Evolutionary conservation across 805 yeast species (phyloP).

Genomic region (Schwanniomyces sp.): DNA sequence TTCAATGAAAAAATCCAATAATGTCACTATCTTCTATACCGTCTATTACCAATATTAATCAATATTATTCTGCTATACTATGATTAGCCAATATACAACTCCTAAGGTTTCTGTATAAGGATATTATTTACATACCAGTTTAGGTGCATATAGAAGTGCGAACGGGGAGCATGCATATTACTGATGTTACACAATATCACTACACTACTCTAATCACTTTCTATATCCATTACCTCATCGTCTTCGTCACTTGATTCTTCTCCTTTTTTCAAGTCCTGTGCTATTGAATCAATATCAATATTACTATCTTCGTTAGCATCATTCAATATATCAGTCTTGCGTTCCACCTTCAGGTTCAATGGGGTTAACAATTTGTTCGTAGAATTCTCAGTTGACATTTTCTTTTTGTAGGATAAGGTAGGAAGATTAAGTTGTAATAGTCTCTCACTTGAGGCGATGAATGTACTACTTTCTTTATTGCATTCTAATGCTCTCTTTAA

Average conservation of each 20-base stretch:
- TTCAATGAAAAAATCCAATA: not conserved
- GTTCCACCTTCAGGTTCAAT: constrained; percentile 15
- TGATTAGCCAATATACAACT: not conserved
- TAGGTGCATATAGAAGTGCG: not conserved
- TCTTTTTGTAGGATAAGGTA: constrained; percentile 21
- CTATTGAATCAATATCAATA: constrained; percentile 33
- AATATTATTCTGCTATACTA: not conserved
- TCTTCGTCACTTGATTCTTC: constrained; percentile 53
- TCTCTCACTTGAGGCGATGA: constrained; percentile 22
- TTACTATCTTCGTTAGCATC: not conserved
- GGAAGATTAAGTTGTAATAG: constrained; percentile 21
- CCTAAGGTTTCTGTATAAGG: not conserved
- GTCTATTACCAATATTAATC: not conserved
- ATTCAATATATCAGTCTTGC: not conserved
- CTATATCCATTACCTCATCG: constrained; percentile 58
- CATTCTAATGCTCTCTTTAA: constrained; percentile 74
- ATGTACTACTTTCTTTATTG: constrained; percentile 34
- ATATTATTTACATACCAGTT: not conserved
- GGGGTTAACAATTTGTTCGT: constrained; percentile 22
- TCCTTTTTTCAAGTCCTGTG: constrained; percentile 43
- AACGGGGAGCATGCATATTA: not conserved
- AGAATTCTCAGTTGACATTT: constrained; percentile 5
- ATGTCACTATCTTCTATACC: not conserved
- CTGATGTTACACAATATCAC: not conserved
- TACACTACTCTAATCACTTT: constrained; percentile 41